These are phyloP conservation scores for Cyclanthera cordifolia DNA, from an alignment of 306 rosid genomes.

Conservation along the genomic window DNA sequence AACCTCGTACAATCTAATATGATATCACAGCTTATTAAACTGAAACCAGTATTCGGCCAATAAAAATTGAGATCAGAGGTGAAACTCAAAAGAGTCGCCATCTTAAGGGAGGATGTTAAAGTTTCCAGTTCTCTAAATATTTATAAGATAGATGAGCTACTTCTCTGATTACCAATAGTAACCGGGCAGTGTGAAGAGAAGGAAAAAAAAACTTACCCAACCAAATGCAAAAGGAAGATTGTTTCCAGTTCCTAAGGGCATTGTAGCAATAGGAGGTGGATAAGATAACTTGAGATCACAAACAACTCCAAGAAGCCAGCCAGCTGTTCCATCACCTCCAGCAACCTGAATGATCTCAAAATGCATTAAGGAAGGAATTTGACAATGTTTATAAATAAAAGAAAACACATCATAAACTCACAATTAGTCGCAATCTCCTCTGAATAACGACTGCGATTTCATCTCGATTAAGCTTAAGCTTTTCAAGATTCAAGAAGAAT, in stretches of 20 bases:
- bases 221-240: conserved; percentile 98
- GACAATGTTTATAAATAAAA: conserved; percentile 1
- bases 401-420: conserved; percentile 31
- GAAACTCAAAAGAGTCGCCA: too few relatives aligned
- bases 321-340: conserved; percentile 99
- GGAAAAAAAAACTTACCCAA: conserved; percentile 45
- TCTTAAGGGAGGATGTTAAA: too few relatives aligned
- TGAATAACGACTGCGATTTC: conserved; percentile 33
- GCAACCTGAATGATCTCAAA: conserved; percentile 61
- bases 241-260: conserved; percentile 94
- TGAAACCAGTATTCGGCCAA: too few relatives aligned
- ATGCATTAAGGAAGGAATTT: conserved; percentile 6
- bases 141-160: too few relatives aligned
- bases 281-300: conserved; percentile 75
- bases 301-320: conserved; percentile 98
- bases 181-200: background rate
- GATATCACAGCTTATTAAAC: too few relatives aligned
- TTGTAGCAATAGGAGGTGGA: conserved; percentile 79
- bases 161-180: too few relatives aligned
- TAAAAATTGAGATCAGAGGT: too few relatives aligned
- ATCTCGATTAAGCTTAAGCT: conserved; percentile 44
- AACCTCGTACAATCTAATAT: background rate
- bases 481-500: conserved; percentile 54
- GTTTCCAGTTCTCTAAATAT: too few relatives aligned
- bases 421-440: conserved; percentile 59